These are phyloP conservation scores for Neurospora hispaniola DNA, from an alignment of 495 filamentous ascomycete species.

Conservation along the genomic window DNA sequence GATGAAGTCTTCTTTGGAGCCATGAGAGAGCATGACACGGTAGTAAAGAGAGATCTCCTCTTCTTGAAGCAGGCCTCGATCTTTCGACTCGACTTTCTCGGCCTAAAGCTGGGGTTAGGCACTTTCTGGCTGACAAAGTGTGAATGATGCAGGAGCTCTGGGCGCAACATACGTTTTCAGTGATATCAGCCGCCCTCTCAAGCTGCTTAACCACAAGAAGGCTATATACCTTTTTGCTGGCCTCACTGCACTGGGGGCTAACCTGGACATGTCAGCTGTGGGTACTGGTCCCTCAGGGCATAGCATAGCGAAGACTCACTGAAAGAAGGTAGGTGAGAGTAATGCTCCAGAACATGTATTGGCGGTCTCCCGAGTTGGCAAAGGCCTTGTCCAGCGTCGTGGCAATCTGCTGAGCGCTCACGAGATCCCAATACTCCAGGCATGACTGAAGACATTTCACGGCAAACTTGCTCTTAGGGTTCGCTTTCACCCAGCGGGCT, in stretches of 20 bases:
- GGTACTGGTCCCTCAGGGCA: neutral
- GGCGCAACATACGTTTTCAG: conserved; percentile 22
- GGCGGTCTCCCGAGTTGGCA: conserved; percentile 22
- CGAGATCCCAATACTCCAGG: conserved; percentile 35
- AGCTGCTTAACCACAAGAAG: conserved; percentile 30
- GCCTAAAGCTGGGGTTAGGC: conserved; percentile 12
- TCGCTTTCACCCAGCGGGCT: conserved; percentile 30
- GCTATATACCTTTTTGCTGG: conserved; percentile 31
- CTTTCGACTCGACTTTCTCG: conserved; percentile 13
- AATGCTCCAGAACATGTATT: conserved; percentile 36
- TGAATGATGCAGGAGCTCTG: neutral
- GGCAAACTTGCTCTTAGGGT: conserved; percentile 27
- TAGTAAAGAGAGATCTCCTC: conserved; percentile 28
- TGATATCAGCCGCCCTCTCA: conserved; percentile 31
- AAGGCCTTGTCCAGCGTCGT: conserved; percentile 32
- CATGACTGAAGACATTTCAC: conserved; percentile 32
- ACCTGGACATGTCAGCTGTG: conserved; percentile 20
- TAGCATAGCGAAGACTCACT: conserved; percentile 19
- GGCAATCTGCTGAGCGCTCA: conserved; percentile 40
- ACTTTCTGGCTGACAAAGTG: neutral
- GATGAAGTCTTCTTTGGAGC: conserved; percentile 21
- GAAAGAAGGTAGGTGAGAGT: conserved; percentile 32
- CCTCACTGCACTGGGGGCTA: conserved; percentile 24
- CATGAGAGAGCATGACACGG: conserved; percentile 18
- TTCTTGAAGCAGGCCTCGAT: conserved; percentile 21